Base-by-base conservation (phyloP, 495 filamentous ascomycete genomes). In the Oidiodendron maius region DNA sequence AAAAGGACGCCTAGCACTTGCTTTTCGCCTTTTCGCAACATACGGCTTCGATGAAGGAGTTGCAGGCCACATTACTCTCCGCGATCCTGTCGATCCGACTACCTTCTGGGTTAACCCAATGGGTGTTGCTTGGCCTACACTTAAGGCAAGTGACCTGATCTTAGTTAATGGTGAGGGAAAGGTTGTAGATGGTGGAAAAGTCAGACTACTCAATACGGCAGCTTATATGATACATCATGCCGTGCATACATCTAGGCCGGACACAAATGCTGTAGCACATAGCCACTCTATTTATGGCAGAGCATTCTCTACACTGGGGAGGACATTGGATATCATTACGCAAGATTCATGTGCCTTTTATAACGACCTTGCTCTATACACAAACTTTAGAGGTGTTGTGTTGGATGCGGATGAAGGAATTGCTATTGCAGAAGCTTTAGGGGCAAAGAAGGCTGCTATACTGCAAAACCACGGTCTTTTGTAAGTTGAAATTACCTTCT, bases 101-200 rank as follows among this genome's bases (percentile, higher is more conserved):
- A 77, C 75, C 2, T 87, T 87, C 71, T 87, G 82, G 85, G 84
- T 89, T 18, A 89, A 89, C 51, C 85, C 86, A 0, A 84, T 88
- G 52, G 83, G 86, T 30, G 70, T 78, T 8, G 70, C 80, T 0
- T 88, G 86, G 61, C 75, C 73, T 20, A 59, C 80, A 48, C 84
- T 89, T 43, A 83, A 75, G 38, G 71, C 71, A 24, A 81, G 74
- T n/a, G 82, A 87, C 55, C 70, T 89, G 32, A 84, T 89, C 52
- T 77, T 72, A 26, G 83, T 89, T 23, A 67, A 82, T 53, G 71
- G 83, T 40, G 53, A 63, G 1, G 85, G 84, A 3, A 60, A 79
- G 25, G 70, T 88, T 24, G 75, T 89, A 40, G 85, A 75, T 25
- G 82, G 84, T 4, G 83, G 83, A 0, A 53, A 69, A 0, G 68